These are phyloP conservation scores for Endotrypanum monterogeii DNA, from an alignment of 208 protist genomes.

Conservation along the genomic window DNA sequence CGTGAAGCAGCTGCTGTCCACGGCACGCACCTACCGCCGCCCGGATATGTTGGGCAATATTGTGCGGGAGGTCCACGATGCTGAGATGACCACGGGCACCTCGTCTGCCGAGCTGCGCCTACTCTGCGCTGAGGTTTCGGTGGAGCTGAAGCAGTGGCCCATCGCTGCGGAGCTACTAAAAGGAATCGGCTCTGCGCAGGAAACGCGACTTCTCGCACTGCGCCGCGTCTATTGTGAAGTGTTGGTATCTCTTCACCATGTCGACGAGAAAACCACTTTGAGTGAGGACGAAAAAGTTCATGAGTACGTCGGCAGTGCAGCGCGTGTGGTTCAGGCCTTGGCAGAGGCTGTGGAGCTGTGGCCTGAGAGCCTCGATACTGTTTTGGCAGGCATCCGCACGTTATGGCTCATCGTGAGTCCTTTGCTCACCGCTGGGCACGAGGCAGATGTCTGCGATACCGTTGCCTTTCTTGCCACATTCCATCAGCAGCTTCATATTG, in stretches of 20 bases:
- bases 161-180: conserved; percentile 50
- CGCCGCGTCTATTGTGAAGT: conserved; percentile 69
- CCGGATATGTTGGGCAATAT: conserved; percentile 25
- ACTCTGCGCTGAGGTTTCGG: conserved; percentile 74
- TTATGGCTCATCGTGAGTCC: conserved; percentile 60
- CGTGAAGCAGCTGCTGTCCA: conserved; percentile 34
- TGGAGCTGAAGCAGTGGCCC: conserved; percentile 62
- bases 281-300: conserved; percentile 46
- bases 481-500: conserved; percentile 71
- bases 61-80: conserved; percentile 16
- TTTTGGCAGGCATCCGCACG: conserved; percentile 54
- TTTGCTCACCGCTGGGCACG: conserved; percentile 49
- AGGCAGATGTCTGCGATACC: conserved; percentile 59
- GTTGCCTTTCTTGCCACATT: conserved; percentile 62
- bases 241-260: conserved; percentile 45
- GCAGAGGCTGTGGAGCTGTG: conserved; percentile 68
- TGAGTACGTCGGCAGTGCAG: conserved; percentile 45
- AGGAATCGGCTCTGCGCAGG: conserved; percentile 17
- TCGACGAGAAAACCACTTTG: conserved; percentile 25
- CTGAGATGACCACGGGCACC: conserved; percentile 10
- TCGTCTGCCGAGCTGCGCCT: conserved; percentile 61
- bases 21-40: conserved; percentile 23
- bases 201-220: conserved; percentile 51
- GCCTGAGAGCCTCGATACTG: conserved; percentile 49
- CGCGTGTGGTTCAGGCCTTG: conserved; percentile 58